Base-by-base conservation (phyloP, 1,284 basidiomycete genomes). In the Xerocomus amazonicus region DNA sequence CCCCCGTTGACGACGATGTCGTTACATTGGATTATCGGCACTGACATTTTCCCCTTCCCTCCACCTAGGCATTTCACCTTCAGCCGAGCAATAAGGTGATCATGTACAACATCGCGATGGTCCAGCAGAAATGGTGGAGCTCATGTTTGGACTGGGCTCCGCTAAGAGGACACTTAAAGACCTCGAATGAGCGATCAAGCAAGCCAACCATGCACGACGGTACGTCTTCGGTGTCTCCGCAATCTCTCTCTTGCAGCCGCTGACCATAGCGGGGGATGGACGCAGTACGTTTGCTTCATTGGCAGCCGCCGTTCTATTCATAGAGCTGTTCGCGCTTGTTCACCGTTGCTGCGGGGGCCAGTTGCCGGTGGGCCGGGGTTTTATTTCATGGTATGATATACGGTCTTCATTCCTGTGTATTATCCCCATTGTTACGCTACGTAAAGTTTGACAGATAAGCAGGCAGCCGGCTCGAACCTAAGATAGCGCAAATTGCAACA, bases 51-150 rank as follows among this genome's bases (percentile, higher is more conserved):
- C 14, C 6, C n/a, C n/a, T n/a, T n/a, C n/a, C n/a, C n/a, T n/a
- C 32, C 12, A 12, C 19, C 19, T 41, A 94, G 89, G 92, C 93
- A 1, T 74, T 88, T 27, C 85, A 90, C 59, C 67, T 92, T 17
- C 82, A 87, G 58, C 92, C 92, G 0, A 79, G 76, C 50, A 94
- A 97, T 72, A 92, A 93, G 61, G 89, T 90, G 6, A 85, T 89
- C 45, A 57, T 90, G 37, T 97, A 95, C 72, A 97, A 97, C 67
- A 90, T 97, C 61, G 94, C 94, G 47, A 93, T 97, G 87, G 92
- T 97, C 33, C 85, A 94, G 68, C 94, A 97, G 68, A 96, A 69
- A 87, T 90, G 0, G 89, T 91, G 0, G 92, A 97, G 66, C 79
- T 97, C 72, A 71, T 97, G 43, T 83, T 93, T 54, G 77, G 81